A percentile compares a stretch with the other conserved stretches of the same genome.
These are phyloP conservation scores for Lachancea lanzarotensis DNA, from an alignment of 805 yeast species.

Conservation along the genomic window DNA sequence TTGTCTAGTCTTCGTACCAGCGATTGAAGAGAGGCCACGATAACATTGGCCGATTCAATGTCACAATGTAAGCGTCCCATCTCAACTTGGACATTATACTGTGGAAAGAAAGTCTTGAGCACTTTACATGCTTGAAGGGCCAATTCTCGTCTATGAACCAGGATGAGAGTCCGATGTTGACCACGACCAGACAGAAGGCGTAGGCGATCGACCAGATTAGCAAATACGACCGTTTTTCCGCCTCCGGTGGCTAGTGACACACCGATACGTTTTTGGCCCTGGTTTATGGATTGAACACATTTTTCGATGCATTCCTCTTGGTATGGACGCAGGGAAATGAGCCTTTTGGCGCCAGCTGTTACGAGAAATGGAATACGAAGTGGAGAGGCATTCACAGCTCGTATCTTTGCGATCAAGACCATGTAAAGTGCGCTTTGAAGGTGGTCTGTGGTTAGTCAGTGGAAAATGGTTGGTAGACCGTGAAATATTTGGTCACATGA, in stretches of 20 bases:
- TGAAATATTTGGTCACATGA: too few relatives aligned
- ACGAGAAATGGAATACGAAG: too few relatives aligned
- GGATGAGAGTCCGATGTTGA: slow-evolving; percentile 38
- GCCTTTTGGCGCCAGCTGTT: not conserved
- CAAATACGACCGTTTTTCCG: slow-evolving; percentile 81
- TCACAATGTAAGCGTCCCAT: slow-evolving; percentile 47
- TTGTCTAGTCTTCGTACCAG: slow-evolving; percentile 42
- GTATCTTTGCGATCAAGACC: too few relatives aligned
- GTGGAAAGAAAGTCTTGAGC: slow-evolving; percentile 43
- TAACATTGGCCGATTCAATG: slow-evolving; percentile 44
- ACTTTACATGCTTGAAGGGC: slow-evolving; percentile 60
- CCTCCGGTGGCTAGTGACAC: slow-evolving; percentile 91
- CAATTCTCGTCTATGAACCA: slow-evolving; percentile 79
- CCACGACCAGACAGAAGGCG: slow-evolving; percentile 1
- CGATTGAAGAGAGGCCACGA: slow-evolving; percentile 74
- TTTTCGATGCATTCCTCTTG: slow-evolving; percentile 63
- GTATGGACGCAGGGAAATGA: slow-evolving; percentile 41
- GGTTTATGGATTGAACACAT: slow-evolving; percentile 43
- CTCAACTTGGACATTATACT: slow-evolving; percentile 53
- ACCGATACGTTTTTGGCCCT: slow-evolving; percentile 54
- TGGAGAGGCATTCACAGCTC: too few relatives aligned
- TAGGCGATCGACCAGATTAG: slow-evolving; percentile 44
- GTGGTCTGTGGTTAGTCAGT: too few relatives aligned
- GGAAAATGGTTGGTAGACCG: too few relatives aligned
- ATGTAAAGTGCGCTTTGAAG: too few relatives aligned